Percentiles rank a stretch among this genome's conserved stretches.
Conservation (phyloP, 345 rosid genomes). For the Murraya koenigii region DNA sequence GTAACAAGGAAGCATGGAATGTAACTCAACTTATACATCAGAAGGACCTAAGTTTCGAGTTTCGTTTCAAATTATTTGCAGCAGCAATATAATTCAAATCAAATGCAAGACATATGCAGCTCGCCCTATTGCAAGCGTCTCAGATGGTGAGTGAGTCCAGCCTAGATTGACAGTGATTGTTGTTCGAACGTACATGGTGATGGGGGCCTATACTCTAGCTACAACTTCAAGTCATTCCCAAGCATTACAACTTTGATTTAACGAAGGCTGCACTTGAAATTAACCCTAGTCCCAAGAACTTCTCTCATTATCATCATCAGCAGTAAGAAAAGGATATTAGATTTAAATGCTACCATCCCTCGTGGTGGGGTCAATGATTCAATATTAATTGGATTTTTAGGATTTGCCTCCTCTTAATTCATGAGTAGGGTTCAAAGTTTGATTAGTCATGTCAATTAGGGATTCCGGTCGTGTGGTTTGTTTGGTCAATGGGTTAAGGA, state of each 20-base stretch:
- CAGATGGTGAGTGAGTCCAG: conserved; percentile 28
- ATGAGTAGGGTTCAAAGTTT: not conserved
- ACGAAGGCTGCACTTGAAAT: not conserved
- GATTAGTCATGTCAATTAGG: not conserved
- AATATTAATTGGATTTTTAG: not conserved
- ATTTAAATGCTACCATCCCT: not conserved
- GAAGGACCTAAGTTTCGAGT: conserved; percentile 6
- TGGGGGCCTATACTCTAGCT: conserved; percentile 12
- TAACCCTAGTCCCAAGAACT: not conserved
- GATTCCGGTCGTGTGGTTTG: not conserved
- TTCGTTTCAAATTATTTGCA: conserved; percentile 22
- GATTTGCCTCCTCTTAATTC: not conserved
- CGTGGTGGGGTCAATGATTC: conserved; percentile 7
- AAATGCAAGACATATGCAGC: conserved; percentile 29
- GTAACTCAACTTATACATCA: conserved; percentile 6
- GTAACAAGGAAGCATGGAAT: conserved; percentile 22
- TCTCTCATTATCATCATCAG: not conserved
- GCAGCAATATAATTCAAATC: not conserved
- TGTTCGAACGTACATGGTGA: not conserved
- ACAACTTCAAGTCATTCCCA: conserved; percentile 3
- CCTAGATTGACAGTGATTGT: conserved; percentile 38
- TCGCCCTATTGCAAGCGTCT: conserved; percentile 16
- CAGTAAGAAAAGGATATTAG: not conserved
- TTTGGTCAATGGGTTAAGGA: not conserved
- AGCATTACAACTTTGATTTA: conserved; percentile 12